These are phyloP conservation scores for Phlebiopsis gigantea DNA, from an alignment of 768 basidiomycete species.

Conservation along the genomic window DNA sequence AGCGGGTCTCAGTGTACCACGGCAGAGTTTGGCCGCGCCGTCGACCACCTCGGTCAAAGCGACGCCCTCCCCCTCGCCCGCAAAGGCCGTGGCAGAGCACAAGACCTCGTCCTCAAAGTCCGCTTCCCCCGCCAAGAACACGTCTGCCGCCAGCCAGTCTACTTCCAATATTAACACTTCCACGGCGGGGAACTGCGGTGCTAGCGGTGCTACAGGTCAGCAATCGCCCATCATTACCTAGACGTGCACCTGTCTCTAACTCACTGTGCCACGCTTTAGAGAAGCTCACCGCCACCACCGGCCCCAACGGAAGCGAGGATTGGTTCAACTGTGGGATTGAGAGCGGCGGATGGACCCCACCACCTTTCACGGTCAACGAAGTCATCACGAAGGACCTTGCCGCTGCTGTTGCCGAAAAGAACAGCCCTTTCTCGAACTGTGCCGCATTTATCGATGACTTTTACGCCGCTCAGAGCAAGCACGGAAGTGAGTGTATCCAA, in stretches of 20 bases:
- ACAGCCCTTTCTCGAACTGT: slow-evolving; percentile 59
- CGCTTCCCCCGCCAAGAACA: neutral
- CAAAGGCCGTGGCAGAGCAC: slow-evolving; percentile 15
- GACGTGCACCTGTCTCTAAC: neutral
- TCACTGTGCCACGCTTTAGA: slow-evolving; percentile 27
- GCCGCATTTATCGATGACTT: slow-evolving; percentile 45
- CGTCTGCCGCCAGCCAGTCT: neutral
- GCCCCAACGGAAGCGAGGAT: slow-evolving; percentile 67
- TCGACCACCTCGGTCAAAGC: neutral
- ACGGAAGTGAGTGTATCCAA: slow-evolving; percentile 29
- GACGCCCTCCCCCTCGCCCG: slow-evolving; percentile 30
- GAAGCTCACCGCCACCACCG: slow-evolving; percentile 41
- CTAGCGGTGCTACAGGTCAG: slow-evolving; percentile 45
- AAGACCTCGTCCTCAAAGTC: neutral
- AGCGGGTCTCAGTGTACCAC: too few relatives aligned
- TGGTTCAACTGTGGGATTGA: slow-evolving; percentile 79
- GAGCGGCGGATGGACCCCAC: slow-evolving; percentile 65
- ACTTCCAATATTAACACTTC: slow-evolving; percentile 30
- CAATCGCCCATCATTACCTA: neutral
- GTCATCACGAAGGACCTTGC: slow-evolving; percentile 42
- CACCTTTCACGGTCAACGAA: slow-evolving; percentile 48
- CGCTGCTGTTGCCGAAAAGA: slow-evolving; percentile 40
- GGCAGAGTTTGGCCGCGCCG: neutral
- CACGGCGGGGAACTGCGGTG: slow-evolving; percentile 35
- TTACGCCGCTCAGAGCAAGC: slow-evolving; percentile 48